phyloP scores from a whole-genome alignment of 768 basidiomycete species.

The Fomitopsis serialis region DNA sequence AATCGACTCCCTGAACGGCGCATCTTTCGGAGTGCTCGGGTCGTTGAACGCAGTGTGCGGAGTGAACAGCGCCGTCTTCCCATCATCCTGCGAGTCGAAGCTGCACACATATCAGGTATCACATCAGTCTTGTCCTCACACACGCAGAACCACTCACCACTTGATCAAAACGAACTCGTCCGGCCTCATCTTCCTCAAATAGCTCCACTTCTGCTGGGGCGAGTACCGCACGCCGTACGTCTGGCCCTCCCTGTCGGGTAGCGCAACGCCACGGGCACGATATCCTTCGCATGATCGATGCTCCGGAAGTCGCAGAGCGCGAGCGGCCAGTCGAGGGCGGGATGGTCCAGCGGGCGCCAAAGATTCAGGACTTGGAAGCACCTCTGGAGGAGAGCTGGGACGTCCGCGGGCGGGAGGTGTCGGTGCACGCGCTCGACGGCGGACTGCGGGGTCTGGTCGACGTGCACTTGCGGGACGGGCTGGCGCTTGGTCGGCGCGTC shows the following conservation, averaged over 20 bases:
- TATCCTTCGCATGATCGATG: slow-evolving; percentile 29
- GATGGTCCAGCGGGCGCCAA: slow-evolving; percentile 36
- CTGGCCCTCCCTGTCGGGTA: slow-evolving; percentile 28
- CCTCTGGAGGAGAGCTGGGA: slow-evolving; percentile 32
- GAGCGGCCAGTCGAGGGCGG: slow-evolving; percentile 33
- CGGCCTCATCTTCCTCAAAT: slow-evolving; percentile 25
- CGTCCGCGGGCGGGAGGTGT: slow-evolving; percentile 35
- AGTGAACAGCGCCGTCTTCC: slow-evolving; percentile 47
- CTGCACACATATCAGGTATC: slow-evolving; percentile 10
- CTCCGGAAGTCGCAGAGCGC: slow-evolving; percentile 34
- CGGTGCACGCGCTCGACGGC: slow-evolving; percentile 28
- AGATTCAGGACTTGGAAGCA: slow-evolving; percentile 42
- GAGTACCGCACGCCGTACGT: slow-evolving; percentile 29
- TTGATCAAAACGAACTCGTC: slow-evolving; percentile 33
- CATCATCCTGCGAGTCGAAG: slow-evolving; percentile 32
- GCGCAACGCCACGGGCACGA: slow-evolving; percentile 28
- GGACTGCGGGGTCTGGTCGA: slow-evolving; percentile 35
- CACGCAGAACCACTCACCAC: slow-evolving; percentile 9
- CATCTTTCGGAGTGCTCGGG: slow-evolving; percentile 43
- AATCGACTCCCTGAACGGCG: slow-evolving; percentile 51
- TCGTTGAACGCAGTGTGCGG: slow-evolving; percentile 64
- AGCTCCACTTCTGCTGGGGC: slow-evolving; percentile 30
- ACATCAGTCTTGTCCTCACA: too few relatives aligned
- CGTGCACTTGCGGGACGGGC: too few relatives aligned
- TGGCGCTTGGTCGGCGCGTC: too few relatives aligned